Evolutionary conservation across 2,329 filamentous ascomycete species (phyloP).

Genomic region (Xylariales sp.): DNA sequence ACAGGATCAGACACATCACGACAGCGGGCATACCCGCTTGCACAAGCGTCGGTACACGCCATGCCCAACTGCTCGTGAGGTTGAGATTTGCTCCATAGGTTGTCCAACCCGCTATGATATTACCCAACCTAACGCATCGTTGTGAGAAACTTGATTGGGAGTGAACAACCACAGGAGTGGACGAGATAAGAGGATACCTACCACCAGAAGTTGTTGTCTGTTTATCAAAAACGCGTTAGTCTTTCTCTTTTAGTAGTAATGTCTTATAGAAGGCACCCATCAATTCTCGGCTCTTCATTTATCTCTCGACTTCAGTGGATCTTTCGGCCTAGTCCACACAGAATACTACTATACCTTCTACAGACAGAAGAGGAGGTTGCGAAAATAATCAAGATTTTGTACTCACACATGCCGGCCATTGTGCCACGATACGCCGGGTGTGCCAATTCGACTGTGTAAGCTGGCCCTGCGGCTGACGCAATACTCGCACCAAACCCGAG

Average conservation of each 20-base stretch:
- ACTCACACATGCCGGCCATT: constrained; percentile 50
- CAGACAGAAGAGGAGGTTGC: background rate
- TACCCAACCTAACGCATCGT: constrained; percentile 39
- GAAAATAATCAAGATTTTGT: constrained; percentile 11
- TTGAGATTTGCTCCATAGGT: constrained; percentile 36
- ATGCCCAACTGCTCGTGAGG: constrained; percentile 42
- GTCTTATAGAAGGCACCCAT: too few relatives aligned
- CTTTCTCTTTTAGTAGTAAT: too few relatives aligned
- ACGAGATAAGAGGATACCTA: background rate
- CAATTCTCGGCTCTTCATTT: too few relatives aligned
- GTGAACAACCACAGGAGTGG: too few relatives aligned
- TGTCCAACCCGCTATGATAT: constrained; percentile 50
- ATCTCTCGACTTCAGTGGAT: too few relatives aligned
- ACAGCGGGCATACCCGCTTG: constrained; percentile 41
- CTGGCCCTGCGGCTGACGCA: constrained; percentile 53
- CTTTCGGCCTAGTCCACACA: too few relatives aligned
- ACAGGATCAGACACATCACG: constrained; percentile 36
- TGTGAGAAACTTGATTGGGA: too few relatives aligned
- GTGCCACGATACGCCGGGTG: constrained; percentile 60
- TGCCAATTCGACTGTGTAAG: constrained; percentile 59
- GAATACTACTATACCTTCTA: too few relatives aligned
- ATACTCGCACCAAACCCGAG: constrained; percentile 56
- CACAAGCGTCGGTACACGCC: constrained; percentile 54
- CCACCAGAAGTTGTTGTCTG: constrained; percentile 34
- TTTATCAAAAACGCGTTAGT: too few relatives aligned